Conservation (phyloP, 2,329 filamentous ascomycete genomes). For the Monilinia polystroma region DNA sequence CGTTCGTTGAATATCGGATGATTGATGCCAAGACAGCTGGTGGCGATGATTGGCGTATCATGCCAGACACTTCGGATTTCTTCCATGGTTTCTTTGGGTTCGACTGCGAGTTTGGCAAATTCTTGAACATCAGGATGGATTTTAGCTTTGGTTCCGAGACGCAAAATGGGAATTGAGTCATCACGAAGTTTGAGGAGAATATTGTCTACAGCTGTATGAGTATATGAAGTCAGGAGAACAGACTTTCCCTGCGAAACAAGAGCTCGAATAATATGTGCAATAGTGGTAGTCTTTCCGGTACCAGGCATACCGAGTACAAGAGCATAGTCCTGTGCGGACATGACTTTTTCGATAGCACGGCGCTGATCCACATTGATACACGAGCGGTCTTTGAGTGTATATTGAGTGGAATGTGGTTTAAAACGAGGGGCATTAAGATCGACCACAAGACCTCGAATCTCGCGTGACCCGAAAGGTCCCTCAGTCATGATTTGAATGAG, state of each 20-base stretch:
- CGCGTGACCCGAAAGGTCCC: conserved; percentile 64
- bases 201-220: conserved; percentile 96
- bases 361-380: conserved; percentile 85
- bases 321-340: conserved; percentile 93
- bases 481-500: conserved; percentile 89
- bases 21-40: conserved; percentile 89
- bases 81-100: conserved; percentile 73
- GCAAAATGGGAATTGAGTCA: conserved; percentile 74
- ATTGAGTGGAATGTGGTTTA: conserved; percentile 62
- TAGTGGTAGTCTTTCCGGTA: conserved; percentile 97
- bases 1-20: conserved; percentile 86
- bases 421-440: conserved; percentile 74
- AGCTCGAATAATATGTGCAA: conserved; percentile 93
- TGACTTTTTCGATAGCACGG: conserved; percentile 86
- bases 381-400: conserved; percentile 59
- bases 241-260: conserved; percentile 87
- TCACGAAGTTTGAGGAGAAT: conserved; percentile 88
- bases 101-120: conserved; percentile 76
- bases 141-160: conserved; percentile 82
- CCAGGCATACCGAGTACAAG: conserved; percentile 98
- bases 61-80: conserved; percentile 84
- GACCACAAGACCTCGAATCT: conserved; percentile 77
- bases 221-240: conserved; percentile 91
- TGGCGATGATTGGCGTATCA: conserved; percentile 84
- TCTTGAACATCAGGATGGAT: conserved; percentile 83